Conservation (phyloP, 1,284 basidiomycete species). For the Earliella scabrosa region DNA sequence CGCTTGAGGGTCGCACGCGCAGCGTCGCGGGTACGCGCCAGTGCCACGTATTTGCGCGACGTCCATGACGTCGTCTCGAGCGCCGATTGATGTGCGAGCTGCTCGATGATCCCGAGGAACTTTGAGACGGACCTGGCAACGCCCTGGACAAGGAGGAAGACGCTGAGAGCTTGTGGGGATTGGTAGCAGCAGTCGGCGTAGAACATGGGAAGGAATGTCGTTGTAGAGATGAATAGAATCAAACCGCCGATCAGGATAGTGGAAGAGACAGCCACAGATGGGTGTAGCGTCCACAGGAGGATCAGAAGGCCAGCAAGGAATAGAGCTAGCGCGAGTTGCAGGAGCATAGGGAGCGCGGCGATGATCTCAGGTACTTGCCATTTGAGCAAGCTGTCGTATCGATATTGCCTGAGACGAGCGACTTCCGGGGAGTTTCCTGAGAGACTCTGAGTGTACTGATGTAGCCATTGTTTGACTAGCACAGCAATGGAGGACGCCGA, state of each 20-base stretch:
- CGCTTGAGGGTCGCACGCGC: not conserved
- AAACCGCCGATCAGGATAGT: conserved; percentile 21
- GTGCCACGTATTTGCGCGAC: not conserved
- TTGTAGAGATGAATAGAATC: conserved; percentile 22
- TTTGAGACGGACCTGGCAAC: not conserved
- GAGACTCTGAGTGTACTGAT: conserved; percentile 15
- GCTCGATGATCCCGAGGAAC: not conserved
- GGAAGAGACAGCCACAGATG: conserved; percentile 11
- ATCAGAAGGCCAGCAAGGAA: conserved; percentile 24
- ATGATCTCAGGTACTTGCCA: conserved; percentile 23
- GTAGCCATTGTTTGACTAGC: conserved; percentile 27
- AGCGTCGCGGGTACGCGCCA: conserved; percentile 4
- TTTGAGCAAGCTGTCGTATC: conserved; percentile 18
- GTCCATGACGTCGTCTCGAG: not conserved
- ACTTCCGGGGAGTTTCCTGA: conserved; percentile 13
- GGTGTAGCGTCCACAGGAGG: conserved; percentile 18
- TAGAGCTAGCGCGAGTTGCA: conserved; percentile 20
- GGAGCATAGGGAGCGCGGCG: conserved; percentile 20
- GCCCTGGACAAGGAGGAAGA: conserved; percentile 3
- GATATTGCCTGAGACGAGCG: conserved; percentile 20
- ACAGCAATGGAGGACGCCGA: conserved; percentile 22
- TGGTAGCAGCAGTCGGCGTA: conserved; percentile 31
- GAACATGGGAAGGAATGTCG: conserved; percentile 30
- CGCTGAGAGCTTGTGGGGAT: conserved; percentile 30
- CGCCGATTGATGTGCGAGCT: not conserved